Conservation (phyloP, 2,329 filamentous ascomycete species). For the Trichoderma citrinoviride region DNA sequence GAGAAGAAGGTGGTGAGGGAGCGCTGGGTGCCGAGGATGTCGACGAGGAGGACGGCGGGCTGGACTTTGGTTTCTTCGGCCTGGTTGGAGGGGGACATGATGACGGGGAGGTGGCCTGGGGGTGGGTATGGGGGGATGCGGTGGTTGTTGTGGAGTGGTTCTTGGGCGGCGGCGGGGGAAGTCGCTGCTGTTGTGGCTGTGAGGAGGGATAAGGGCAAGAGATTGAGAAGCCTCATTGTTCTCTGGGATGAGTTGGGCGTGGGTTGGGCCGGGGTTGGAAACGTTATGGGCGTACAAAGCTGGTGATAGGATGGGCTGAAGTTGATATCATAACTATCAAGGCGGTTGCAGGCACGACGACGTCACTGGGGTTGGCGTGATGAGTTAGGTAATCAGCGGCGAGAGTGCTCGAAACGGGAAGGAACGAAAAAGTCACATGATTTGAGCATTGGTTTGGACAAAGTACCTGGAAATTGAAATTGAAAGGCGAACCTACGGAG, state of each 20-base stretch:
- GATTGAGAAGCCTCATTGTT: slow-evolving; percentile 17
- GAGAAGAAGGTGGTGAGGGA: slow-evolving; percentile 81
- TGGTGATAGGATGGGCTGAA: background rate
- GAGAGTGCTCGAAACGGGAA: background rate
- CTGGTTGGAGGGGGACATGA: slow-evolving; percentile 25
- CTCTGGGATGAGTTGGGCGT: background rate
- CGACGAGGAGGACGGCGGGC: slow-evolving; percentile 67
- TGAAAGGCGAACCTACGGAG: background rate
- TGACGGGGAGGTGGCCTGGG: slow-evolving; percentile 29
- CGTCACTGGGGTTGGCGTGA: background rate
- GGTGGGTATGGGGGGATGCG: slow-evolving; percentile 18
- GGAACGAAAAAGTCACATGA: background rate
- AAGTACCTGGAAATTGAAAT: background rate
- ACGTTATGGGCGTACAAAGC: background rate
- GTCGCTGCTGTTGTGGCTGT: slow-evolving; percentile 5
- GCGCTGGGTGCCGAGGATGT: slow-evolving; percentile 77
- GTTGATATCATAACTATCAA: background rate
- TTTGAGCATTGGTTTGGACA: background rate
- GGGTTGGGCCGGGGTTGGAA: background rate
- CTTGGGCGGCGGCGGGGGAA: slow-evolving; percentile 5
- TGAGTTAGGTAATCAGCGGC: background rate
- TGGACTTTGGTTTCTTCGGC: slow-evolving; percentile 31
- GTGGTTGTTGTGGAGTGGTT: background rate
- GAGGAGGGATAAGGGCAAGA: slow-evolving; percentile 3
- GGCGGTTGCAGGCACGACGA: background rate